These are phyloP conservation scores for Daldinia concentrica DNA, from an alignment of 495 filamentous ascomycete genomes.

Conservation along the genomic window DNA sequence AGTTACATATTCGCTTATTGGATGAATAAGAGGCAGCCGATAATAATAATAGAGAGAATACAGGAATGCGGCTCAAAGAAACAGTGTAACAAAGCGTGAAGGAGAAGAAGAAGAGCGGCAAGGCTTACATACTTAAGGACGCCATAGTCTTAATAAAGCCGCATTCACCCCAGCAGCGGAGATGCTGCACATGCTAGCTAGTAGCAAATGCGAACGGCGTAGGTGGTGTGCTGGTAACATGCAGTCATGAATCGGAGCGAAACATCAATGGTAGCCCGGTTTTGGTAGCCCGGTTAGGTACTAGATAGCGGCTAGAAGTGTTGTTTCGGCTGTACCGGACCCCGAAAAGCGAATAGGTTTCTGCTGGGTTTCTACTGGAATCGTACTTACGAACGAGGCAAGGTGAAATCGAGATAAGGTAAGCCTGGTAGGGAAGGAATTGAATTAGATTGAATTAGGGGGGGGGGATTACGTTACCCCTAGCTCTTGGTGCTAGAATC, in stretches of 20 bases:
- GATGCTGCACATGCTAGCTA: slow-evolving; percentile 35
- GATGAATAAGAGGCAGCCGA: slow-evolving; percentile 19
- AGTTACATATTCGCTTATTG: slow-evolving; percentile 39
- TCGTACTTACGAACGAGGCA: slow-evolving; percentile 11
- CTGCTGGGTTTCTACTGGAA: slow-evolving; percentile 4
- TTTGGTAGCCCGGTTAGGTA: neutral
- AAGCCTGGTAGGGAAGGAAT: slow-evolving; percentile 3
- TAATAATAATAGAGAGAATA: slow-evolving; percentile 7
- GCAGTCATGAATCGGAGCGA: slow-evolving; percentile 44
- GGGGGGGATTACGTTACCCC: slow-evolving; percentile 4
- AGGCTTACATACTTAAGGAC: slow-evolving; percentile 48
- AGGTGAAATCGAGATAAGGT: slow-evolving; percentile 1
- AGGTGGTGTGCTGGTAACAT: slow-evolving; percentile 36
- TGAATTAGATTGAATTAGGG: slow-evolving; percentile 5
- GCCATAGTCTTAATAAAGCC: slow-evolving; percentile 45
- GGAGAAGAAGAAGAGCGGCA: slow-evolving; percentile 3
- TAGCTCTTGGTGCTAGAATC: slow-evolving; percentile 8
- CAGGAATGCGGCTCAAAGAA: slow-evolving; percentile 40
- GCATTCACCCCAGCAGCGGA: slow-evolving; percentile 42
- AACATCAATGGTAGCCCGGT: slow-evolving; percentile 9
- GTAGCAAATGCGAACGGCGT: slow-evolving; percentile 32
- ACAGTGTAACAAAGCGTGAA: neutral
- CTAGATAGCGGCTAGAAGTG: slow-evolving; percentile 3
- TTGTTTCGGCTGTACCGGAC: slow-evolving; percentile 27
- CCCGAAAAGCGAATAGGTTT: neutral